phyloP scores from a whole-genome alignment of 495 filamentous ascomycete genomes.

The Barbatosphaeria neglecta region DNA sequence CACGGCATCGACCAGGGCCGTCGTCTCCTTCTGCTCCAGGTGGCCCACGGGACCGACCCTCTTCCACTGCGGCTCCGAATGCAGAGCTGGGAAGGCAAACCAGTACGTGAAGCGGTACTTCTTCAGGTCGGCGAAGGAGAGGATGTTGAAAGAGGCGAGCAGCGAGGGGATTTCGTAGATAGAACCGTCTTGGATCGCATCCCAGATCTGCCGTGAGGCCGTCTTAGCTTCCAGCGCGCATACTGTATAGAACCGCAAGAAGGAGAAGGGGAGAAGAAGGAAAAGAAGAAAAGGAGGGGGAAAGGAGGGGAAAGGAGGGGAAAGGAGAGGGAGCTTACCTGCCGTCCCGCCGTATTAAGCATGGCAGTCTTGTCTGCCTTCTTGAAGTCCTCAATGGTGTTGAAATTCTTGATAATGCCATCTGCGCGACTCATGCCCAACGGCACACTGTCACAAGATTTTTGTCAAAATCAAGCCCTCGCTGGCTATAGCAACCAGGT shows the following conservation, averaged over 20 bases:
- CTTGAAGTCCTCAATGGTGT: constrained; percentile 88
- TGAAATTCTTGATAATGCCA: constrained; percentile 89
- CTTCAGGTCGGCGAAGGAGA: constrained; percentile 94
- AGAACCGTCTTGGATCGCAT: constrained; percentile 88
- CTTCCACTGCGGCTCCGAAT: constrained; percentile 76
- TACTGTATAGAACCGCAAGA: too few species aligned
- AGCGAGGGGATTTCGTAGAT: constrained; percentile 91
- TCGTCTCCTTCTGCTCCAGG: constrained; percentile 55
- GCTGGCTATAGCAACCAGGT: too few species aligned
- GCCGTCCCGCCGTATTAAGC: constrained; percentile 61
- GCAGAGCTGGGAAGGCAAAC: constrained; percentile 88
- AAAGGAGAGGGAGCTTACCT: constrained; percentile 37
- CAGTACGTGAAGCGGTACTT: constrained; percentile 91
- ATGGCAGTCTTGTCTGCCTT: constrained; percentile 60
- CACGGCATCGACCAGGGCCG: constrained; percentile 61
- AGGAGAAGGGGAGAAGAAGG: too few species aligned
- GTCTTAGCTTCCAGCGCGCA: constrained; percentile 3
- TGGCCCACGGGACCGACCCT: constrained; percentile 30
- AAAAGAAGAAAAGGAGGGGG: too few species aligned
- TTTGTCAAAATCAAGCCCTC: too few species aligned
- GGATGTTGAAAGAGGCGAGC: constrained; percentile 71
- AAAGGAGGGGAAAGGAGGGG: not conserved
- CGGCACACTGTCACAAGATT: constrained; percentile 46
- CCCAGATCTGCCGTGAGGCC: constrained; percentile 63
- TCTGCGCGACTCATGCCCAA: constrained; percentile 68